phyloP scores from a whole-genome alignment of 257 asterid genomes.

The Phtheirospermum japonicum region DNA sequence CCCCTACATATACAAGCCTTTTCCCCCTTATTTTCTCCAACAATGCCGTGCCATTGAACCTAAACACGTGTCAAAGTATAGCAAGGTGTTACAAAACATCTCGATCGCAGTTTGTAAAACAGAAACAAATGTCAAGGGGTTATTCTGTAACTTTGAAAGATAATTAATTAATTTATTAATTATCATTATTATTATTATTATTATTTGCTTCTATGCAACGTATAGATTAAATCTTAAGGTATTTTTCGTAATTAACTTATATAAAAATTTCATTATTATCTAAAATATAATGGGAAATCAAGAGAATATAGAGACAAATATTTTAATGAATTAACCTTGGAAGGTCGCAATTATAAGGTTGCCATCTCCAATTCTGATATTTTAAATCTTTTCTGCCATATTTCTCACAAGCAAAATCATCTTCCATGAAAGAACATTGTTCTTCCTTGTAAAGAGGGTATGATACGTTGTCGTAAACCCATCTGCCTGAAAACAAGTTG shows the following conservation, averaged over 20 bases:
- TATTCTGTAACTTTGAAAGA: too few relatives aligned
- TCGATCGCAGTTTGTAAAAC: too few relatives aligned
- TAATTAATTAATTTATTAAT: too few relatives aligned
- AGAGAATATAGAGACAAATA: background rate
- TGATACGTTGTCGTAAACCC: constrained; percentile 57
- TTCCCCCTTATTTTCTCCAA: constrained; percentile 59
- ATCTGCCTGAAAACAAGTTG: constrained; percentile 46
- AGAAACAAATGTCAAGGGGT: too few relatives aligned
- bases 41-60: constrained; percentile 50
- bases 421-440: constrained; percentile 47
- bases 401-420: constrained; percentile 51
- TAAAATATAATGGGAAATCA: too few relatives aligned
- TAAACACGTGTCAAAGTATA: too few relatives aligned
- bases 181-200: too few relatives aligned
- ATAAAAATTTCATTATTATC: background rate
- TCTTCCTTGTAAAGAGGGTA: constrained; percentile 56
- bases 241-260: background rate
- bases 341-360: constrained; percentile 62
- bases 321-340: constrained; percentile 44
- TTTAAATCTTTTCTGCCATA: constrained; percentile 40
- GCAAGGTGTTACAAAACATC: too few relatives aligned
- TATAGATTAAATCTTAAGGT: too few relatives aligned
- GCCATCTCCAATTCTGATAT: constrained; percentile 8
- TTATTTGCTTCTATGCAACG: too few relatives aligned
- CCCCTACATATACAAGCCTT: constrained; percentile 60